Evolutionary conservation across 805 yeast species (phyloP).

Genomic region (Candida lessepsii): DNA sequence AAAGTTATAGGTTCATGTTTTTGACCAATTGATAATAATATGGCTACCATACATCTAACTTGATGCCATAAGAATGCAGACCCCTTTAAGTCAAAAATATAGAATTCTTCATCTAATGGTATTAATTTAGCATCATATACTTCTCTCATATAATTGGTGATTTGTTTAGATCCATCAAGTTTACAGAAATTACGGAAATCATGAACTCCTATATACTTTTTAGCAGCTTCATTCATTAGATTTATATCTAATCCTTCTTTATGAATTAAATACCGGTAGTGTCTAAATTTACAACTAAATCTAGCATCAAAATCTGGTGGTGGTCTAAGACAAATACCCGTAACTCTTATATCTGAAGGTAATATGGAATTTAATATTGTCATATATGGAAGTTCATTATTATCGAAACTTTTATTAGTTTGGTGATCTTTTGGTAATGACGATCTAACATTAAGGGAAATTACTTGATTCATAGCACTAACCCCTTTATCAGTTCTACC

Average conservation of each 20-base stretch:
- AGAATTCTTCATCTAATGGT: conserved; percentile 43
- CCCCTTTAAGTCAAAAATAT: conserved; percentile 76
- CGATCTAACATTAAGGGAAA: conserved; percentile 76
- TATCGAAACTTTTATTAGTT: conserved; percentile 52
- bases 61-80: conserved; percentile 97
- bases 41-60: conserved; percentile 92
- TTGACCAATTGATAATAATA: conserved; percentile 79
- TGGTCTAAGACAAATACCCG: conserved; percentile 78
- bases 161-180: conserved; percentile 90
- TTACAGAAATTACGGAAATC: conserved; percentile 96
- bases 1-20: conserved; percentile 60
- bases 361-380: conserved; percentile 70
- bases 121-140: conserved; percentile 54
- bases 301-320: conserved; percentile 86
- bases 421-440: conserved; percentile 63
- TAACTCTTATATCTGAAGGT: conserved; percentile 81
- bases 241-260: conserved; percentile 57
- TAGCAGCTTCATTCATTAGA: conserved; percentile 68
- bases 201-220: conserved; percentile 64
- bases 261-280: conserved; percentile 78
- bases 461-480: conserved; percentile 94
- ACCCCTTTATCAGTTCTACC: conserved; percentile 97
- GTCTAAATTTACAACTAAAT: conserved; percentile 83
- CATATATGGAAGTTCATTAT: conserved; percentile 71
- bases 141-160: conserved; percentile 69